A percentile compares a stretch with the other conserved stretches of the same genome.
Evolutionary conservation across 345 rosid genomes (phyloP).

Genomic region (Lepidium aucheri): DNA sequence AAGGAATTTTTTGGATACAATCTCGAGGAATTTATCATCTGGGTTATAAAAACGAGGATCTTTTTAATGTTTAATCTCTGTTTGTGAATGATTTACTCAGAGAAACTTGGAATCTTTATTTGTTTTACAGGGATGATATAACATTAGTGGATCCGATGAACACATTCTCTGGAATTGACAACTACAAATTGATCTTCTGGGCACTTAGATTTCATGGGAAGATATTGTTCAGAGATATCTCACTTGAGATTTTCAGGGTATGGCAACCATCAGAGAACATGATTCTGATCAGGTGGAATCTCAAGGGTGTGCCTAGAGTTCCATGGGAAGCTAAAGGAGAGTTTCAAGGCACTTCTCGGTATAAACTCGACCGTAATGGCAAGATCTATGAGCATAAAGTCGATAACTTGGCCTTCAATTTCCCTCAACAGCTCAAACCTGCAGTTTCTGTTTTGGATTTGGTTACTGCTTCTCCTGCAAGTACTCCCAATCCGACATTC

Average conservation of each 20-base stretch:
- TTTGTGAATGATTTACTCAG: no score
- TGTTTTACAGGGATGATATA: constrained; percentile 66
- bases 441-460: constrained; percentile 79
- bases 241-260: constrained; percentile 67
- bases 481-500: constrained; percentile 79
- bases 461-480: constrained; percentile 68
- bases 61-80: not conserved
- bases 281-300: constrained; percentile 86
- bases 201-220: constrained; percentile 86
- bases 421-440: constrained; percentile 69
- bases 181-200: constrained; percentile 88
- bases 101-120: not conserved
- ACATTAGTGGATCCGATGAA: constrained; percentile 82
- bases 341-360: constrained; percentile 86
- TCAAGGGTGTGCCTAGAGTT: constrained; percentile 80
- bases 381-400: constrained; percentile 90
- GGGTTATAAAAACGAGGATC: not conserved
- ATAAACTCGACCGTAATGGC: constrained; percentile 83
- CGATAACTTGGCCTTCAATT: constrained; percentile 86
- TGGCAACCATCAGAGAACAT: constrained; percentile 99
- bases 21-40: not conserved
- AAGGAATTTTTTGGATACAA: not conserved
- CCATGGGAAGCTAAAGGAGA: constrained; percentile 97
- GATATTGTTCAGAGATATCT: constrained; percentile 75
- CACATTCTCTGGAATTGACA: constrained; percentile 71